These are phyloP conservation scores for Phytophthora fragariaefolia DNA, from an alignment of 352 stramenopile species.

Conservation along the genomic window DNA sequence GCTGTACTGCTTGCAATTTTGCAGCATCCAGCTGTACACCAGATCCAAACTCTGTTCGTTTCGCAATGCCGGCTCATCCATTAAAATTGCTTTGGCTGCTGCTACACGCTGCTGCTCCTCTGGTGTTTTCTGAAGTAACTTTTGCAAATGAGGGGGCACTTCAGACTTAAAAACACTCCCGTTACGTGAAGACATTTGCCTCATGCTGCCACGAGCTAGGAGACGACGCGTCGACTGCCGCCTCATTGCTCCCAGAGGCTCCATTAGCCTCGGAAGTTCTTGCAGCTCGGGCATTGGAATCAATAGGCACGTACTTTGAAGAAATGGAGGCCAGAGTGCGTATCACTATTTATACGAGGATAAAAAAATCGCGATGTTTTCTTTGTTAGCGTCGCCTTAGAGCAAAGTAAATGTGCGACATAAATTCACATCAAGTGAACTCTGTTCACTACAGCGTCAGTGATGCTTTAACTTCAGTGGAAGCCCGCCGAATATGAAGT, in stretches of 20 bases:
- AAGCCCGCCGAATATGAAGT: too few species aligned
- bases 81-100: constrained; percentile 59
- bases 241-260: constrained; percentile 13
- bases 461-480: too few species aligned
- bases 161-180: constrained; percentile 38
- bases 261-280: constrained; percentile 25
- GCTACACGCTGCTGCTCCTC: constrained; percentile 61
- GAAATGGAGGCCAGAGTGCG: too few species aligned
- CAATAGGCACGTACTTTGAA: too few species aligned
- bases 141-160: constrained; percentile 56
- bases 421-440: too few species aligned
- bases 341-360: too few species aligned
- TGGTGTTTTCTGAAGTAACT: constrained; percentile 59
- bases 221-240: constrained; percentile 31
- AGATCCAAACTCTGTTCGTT: constrained; percentile 75
- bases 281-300: constrained; percentile 37
- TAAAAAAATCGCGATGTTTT: too few species aligned
- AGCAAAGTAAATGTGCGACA: too few species aligned
- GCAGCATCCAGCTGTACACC: constrained; percentile 82
- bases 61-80: constrained; percentile 53
- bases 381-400: too few species aligned
- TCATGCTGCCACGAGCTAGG: background rate
- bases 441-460: too few species aligned
- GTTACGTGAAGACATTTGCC: constrained; percentile 11
- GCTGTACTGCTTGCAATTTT: constrained; percentile 84